Evolutionary conservation across 164 flowering plant genomes (phyloP).

Genomic region (Chimonanthus salicifolius): DNA sequence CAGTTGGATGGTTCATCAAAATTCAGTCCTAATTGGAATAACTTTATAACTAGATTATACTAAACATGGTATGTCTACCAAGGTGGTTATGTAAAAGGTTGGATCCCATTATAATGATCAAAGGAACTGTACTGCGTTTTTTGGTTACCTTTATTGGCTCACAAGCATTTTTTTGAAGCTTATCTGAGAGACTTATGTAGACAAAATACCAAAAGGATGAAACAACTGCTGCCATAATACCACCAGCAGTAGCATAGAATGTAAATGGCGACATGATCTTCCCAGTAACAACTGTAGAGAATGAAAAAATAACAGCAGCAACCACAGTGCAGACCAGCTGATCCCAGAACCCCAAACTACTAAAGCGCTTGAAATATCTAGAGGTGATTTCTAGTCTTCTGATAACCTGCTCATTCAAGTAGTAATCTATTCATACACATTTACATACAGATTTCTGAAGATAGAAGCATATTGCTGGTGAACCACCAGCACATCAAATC

Average conservation of each 20-base stretch:
- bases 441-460: too few relatives aligned
- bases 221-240: slow-evolving; percentile 84
- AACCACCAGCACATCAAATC: too few relatives aligned
- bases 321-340: slow-evolving; percentile 84
- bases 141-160: slow-evolving; percentile 82
- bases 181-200: slow-evolving; percentile 78
- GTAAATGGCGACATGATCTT: slow-evolving; percentile 75
- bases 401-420: slow-evolving; percentile 50
- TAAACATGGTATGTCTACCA: too few relatives aligned
- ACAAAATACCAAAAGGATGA: slow-evolving; percentile 97
- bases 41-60: too few relatives aligned
- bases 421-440: too few relatives aligned
- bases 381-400: slow-evolving; percentile 88
- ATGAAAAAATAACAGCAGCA: slow-evolving; percentile 87
- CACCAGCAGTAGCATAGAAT: slow-evolving; percentile 84
- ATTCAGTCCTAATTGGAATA: too few relatives aligned
- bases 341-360: slow-evolving; percentile 88
- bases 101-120: too few relatives aligned
- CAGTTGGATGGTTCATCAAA: too few relatives aligned
- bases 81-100: too few relatives aligned
- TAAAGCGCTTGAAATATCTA: slow-evolving; percentile 78
- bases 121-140: too few relatives aligned
- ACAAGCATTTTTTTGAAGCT: slow-evolving; percentile 65
- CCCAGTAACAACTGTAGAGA: slow-evolving; percentile 75
- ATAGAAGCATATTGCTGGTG: too few relatives aligned